Percentiles rank a stretch among this genome's conserved stretches.
Conservation (phyloP, 352 stramenopile species). For the Globisporangium viniferum region DNA sequence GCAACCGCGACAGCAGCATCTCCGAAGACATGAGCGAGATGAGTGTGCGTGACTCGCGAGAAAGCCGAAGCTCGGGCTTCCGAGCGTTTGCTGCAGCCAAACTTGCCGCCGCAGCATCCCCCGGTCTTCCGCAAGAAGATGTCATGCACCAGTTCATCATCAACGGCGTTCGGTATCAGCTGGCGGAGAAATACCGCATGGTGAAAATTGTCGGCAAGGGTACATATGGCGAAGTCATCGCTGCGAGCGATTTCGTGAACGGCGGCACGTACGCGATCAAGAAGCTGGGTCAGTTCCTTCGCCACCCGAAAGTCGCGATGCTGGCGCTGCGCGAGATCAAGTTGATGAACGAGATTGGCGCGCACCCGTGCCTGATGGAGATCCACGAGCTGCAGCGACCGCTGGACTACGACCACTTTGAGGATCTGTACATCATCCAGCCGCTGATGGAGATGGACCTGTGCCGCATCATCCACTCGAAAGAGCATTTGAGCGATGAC, state of each 20-base stretch:
- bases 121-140: conserved; percentile 41
- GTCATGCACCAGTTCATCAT: conserved; percentile 90
- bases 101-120: conserved; percentile 19
- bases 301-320: conserved; percentile 81
- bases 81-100: conserved; percentile 37
- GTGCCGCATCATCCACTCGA: conserved; percentile 84
- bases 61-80: conserved; percentile 24
- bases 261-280: conserved; percentile 88
- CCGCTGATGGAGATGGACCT: conserved; percentile 98
- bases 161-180: conserved; percentile 81
- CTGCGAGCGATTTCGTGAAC: conserved; percentile 81
- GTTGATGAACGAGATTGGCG: conserved; percentile 82
- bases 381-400: conserved; percentile 83
- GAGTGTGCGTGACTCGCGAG: background rate
- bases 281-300: conserved; percentile 83
- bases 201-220: conserved; percentile 88
- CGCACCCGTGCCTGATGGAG: conserved; percentile 75
- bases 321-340: conserved; percentile 86
- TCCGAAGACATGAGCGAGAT: background rate
- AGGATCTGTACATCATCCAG: conserved; percentile 97
- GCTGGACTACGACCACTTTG: conserved; percentile 87
- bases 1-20: conserved; percentile 10
- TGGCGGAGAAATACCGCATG: conserved; percentile 87
- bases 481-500: conserved; percentile 89
- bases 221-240: conserved; percentile 90